These are phyloP conservation scores for Solanum tarapatanum DNA, from an alignment of 257 asterid species.

Conservation along the genomic window DNA sequence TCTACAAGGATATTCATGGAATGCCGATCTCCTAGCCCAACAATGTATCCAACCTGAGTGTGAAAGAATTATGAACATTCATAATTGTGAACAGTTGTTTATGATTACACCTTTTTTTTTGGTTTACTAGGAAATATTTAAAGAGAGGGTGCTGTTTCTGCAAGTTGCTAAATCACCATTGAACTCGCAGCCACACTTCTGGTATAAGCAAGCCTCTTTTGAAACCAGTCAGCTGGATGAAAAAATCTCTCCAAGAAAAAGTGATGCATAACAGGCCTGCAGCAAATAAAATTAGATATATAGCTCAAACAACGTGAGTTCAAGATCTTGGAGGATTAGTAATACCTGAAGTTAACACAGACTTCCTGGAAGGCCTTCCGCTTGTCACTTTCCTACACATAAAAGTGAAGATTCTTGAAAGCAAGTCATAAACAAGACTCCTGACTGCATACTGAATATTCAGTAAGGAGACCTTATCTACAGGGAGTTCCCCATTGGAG, in stretches of 20 bases:
- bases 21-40: slow-evolving; percentile 98
- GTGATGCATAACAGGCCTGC: slow-evolving; percentile 98
- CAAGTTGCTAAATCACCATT: slow-evolving; percentile 40
- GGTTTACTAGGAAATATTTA: not conserved
- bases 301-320: slow-evolving; percentile 7
- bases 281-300: slow-evolving; percentile 8
- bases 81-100: not conserved
- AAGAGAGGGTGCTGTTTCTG: not conserved
- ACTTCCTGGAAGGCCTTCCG: slow-evolving; percentile 80
- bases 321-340: not conserved
- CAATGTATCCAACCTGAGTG: slow-evolving; percentile 89
- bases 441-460: not conserved
- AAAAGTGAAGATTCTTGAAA: slow-evolving; percentile 1
- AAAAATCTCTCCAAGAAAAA: slow-evolving; percentile 94
- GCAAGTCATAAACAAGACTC: not conserved
- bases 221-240: slow-evolving; percentile 95
- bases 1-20: slow-evolving; percentile 86
- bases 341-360: slow-evolving; percentile 69
- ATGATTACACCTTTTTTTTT: not conserved
- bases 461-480: not conserved
- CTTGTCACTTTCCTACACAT: slow-evolving; percentile 69
- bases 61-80: not conserved
- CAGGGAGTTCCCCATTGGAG: not conserved
- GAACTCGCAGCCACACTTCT: slow-evolving; percentile 99
- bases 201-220: slow-evolving; percentile 90